Evolutionary conservation across 2,329 filamentous ascomycete genomes (phyloP).

Genomic region (Aspergillus fijiensis): DNA sequence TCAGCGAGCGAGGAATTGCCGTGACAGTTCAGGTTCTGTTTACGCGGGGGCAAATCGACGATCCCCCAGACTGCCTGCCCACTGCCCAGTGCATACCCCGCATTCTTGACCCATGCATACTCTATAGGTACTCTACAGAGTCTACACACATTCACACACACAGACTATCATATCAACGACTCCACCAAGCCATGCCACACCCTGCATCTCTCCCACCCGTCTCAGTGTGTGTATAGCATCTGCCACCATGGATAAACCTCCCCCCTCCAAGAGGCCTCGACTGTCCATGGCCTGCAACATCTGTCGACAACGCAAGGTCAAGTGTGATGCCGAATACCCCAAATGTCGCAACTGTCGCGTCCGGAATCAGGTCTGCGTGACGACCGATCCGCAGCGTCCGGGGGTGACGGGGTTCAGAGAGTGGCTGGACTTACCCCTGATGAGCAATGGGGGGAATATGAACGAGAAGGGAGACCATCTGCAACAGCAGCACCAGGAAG

Average conservation of each 20-base stretch:
- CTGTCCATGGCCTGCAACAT: constrained; percentile 28
- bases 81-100: background rate
- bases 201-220: no score
- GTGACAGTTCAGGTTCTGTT: no score
- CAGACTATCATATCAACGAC: background rate
- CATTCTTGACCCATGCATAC: background rate
- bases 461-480: background rate
- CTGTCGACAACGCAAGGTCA: constrained; percentile 29
- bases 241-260: constrained; percentile 6
- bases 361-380: constrained; percentile 23
- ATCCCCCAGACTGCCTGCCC: background rate
- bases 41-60: background rate
- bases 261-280: constrained; percentile 13
- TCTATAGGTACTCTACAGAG: no score
- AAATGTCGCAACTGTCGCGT: constrained; percentile 29
- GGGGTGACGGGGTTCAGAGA: constrained; percentile 15
- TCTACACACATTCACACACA: no score
- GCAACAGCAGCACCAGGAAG: background rate
- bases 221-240: background rate
- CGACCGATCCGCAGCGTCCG: constrained; percentile 26
- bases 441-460: background rate
- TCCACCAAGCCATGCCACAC: background rate
- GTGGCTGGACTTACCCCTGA: constrained; percentile 16
- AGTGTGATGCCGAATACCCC: constrained; percentile 30
- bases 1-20: background rate